A percentile compares a stretch with the other conserved stretches of the same genome.
Conservation (phyloP, 305 asterid genomes). For the Ilex paraguariensis region DNA sequence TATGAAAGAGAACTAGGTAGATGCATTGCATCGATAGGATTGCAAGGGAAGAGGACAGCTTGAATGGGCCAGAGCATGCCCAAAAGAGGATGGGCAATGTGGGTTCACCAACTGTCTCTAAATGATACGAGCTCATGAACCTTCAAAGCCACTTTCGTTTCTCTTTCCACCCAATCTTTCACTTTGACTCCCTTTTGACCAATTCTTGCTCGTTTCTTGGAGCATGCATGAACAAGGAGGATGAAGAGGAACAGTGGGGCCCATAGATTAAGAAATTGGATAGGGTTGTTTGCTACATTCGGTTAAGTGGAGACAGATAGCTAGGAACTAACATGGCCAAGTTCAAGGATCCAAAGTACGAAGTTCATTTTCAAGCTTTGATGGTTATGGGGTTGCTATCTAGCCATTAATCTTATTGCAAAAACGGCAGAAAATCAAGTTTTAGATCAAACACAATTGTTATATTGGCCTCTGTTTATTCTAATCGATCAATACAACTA, state of each 20-base stretch:
- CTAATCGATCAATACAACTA: no score
- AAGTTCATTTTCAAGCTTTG: neutral
- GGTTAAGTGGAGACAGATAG: neutral
- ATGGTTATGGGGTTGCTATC: neutral
- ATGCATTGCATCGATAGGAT: constrained; percentile 45
- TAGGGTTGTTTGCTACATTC: constrained; percentile 4
- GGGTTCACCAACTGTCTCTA: constrained; percentile 33
- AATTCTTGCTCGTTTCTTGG: constrained; percentile 40
- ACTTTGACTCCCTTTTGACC: constrained; percentile 50
- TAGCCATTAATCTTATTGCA: neutral
- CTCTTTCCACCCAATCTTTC: constrained; percentile 28
- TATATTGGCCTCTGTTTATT: no score
- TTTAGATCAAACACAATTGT: no score
- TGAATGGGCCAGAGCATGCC: constrained; percentile 52
- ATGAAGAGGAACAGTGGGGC: constrained; percentile 15
- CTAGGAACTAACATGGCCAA: neutral
- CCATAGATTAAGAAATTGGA: constrained; percentile 33
- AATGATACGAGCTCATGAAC: constrained; percentile 34
- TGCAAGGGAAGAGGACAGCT: constrained; percentile 33
- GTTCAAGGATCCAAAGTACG: neutral
- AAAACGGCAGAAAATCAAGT: no score
- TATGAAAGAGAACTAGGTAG: constrained; percentile 21
- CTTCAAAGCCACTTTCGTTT: constrained; percentile 30
- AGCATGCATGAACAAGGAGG: constrained; percentile 56
- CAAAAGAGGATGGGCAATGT: constrained; percentile 40